Base-by-base conservation (phyloP, 768 basidiomycete genomes). In the Mycena crocata region DNA sequence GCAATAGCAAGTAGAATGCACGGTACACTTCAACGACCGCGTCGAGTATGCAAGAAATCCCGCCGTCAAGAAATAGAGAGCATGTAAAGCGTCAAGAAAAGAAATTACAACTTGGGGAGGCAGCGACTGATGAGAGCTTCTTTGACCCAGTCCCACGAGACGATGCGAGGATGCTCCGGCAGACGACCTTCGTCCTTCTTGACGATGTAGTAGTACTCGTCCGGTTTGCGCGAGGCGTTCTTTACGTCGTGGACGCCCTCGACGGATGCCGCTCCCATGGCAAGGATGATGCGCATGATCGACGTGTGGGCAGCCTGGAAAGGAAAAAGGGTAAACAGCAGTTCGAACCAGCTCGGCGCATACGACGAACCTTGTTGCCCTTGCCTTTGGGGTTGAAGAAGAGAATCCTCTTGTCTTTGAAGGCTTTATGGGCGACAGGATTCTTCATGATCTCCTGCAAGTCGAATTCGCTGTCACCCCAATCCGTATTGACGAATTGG, bases 251-350 rank as follows among this genome's bases (percentile, higher is more conserved):
- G 76, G 31, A 90, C 85, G 2, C 89, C 88, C 75, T 94, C 91
- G 49, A 96, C 90, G 15, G 78, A 81, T 9, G 79, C 77, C 0
- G 95, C 93, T 1, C 94, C 94, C 89, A 96, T 93, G 32, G 87
- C 86, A 45, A 93, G 76, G 37, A 94, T 85, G 66, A 96, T 91
- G 55, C 87, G 87, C 26, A 85, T 87, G 68, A 88, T 86, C 49
- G 78, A 76, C 70, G 82, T 83, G 63, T 80, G 82, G 12, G 80
- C 81, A 65, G 81, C 81, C 73, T 78, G 77, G 35, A n/a, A 17
- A 26, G 24, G 26, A 15, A 61, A 34, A n/a, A n/a, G n/a, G n/a
- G n/a, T 45, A 54, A 64, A 32, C 46, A 28, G 46, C 9, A 14
- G 28, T 72, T 59, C 59, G 14, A 35, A 35, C 17, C 4, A 28